These are phyloP conservation scores for Solanum hybrid DNA, from an alignment of 305 asterid species.

Conservation along the genomic window DNA sequence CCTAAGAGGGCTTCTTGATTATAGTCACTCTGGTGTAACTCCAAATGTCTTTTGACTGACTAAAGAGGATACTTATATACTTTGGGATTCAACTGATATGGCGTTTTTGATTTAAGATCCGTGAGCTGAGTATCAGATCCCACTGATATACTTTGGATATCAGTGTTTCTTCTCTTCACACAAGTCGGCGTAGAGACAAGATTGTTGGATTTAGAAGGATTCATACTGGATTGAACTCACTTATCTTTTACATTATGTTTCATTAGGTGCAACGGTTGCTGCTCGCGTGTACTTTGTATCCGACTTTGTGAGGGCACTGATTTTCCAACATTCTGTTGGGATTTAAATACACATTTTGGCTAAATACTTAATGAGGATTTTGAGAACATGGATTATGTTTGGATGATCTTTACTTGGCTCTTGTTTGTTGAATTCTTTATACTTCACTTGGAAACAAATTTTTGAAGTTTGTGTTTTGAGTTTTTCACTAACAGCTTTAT, in stretches of 20 bases:
- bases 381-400: neutral
- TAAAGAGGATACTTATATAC: neutral
- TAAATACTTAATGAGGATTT: neutral
- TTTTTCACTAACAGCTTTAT: neutral
- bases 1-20: constrained; percentile 27
- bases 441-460: neutral
- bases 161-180: neutral
- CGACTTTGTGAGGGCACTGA: neutral
- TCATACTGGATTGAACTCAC: neutral
- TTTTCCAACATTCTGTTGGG: neutral
- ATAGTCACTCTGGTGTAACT: neutral
- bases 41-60: neutral
- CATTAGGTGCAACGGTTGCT: neutral
- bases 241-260: neutral
- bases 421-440: neutral
- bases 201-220: neutral
- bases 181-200: neutral
- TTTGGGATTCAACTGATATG: neutral
- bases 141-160: neutral
- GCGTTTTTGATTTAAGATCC: neutral
- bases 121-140: neutral
- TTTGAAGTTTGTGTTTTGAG: neutral
- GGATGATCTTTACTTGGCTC: neutral
- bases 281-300: neutral
- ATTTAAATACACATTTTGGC: neutral